A percentile compares a stretch with the other conserved stretches of the same genome.
Conservation (phyloP, 164 flowering plant species). For the Nymphaea colorata region DNA sequence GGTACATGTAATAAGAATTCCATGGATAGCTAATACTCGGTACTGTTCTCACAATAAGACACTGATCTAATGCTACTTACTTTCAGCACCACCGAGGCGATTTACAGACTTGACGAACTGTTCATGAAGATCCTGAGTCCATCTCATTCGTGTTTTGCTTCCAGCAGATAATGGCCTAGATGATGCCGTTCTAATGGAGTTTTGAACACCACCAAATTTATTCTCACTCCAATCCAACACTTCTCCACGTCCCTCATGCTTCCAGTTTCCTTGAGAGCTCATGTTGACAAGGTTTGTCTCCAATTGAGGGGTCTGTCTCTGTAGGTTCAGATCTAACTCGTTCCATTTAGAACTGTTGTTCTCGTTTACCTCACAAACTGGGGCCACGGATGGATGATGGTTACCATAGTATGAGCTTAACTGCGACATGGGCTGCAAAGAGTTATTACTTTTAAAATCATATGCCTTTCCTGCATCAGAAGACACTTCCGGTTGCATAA, state of each 20-base stretch:
- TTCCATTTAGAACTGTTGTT: not conserved
- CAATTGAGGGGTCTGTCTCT: too few relatives aligned
- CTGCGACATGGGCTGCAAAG: not conserved
- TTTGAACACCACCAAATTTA: slow-evolving; percentile 7
- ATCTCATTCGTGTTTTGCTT: slow-evolving; percentile 69
- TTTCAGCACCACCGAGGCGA: slow-evolving; percentile 86
- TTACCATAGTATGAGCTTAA: not conserved
- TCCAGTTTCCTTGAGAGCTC: not conserved
- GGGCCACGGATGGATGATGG: not conserved
- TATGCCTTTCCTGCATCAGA: not conserved
- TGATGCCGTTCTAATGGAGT: slow-evolving; percentile 16
- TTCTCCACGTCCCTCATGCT: not conserved
- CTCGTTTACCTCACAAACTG: not conserved
- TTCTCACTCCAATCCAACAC: not conserved
- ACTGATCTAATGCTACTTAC: slow-evolving; percentile 30
- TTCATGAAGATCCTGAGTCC: slow-evolving; percentile 89
- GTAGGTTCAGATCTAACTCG: not conserved
- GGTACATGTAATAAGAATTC: not conserved
- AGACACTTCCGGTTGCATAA: not conserved
- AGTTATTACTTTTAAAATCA: not conserved
- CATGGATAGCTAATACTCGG: too few relatives aligned
- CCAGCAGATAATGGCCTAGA: slow-evolving; percentile 18
- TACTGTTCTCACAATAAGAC: not conserved
- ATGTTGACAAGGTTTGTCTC: not conserved
- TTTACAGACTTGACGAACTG: slow-evolving; percentile 77